phyloP scores from a whole-genome alignment of 441 rosid species.

The Croton laevigatus region DNA sequence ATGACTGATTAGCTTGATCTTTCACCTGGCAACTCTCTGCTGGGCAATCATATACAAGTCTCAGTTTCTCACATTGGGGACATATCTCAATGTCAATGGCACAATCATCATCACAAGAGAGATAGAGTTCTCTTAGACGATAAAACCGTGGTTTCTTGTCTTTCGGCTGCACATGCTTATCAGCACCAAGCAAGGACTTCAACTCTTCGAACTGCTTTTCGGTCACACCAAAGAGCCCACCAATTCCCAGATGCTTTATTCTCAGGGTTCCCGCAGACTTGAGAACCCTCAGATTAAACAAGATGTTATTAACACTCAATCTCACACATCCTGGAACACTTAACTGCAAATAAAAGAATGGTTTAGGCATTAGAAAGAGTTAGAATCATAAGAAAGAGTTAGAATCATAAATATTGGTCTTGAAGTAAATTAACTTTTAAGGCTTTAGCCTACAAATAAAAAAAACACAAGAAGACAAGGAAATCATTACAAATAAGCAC shows the following conservation, averaged over 20 bases:
- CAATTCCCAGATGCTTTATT: constrained; percentile 63
- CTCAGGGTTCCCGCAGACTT: constrained; percentile 50
- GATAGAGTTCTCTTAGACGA: constrained; percentile 30
- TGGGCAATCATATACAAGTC: constrained; percentile 83
- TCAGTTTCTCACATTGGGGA: constrained; percentile 60
- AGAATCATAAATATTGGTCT: too few species aligned
- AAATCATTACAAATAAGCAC: neutral
- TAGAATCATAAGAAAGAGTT: neutral
- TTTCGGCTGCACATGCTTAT: constrained; percentile 14
- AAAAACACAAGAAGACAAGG: neutral
- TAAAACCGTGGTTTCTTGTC: constrained; percentile 31
- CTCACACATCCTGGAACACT: constrained; percentile 77
- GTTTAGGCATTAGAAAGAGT: neutral
- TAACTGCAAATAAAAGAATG: constrained; percentile 44
- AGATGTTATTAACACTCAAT: constrained; percentile 53
- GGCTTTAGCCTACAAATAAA: neutral
- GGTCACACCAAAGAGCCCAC: constrained; percentile 64
- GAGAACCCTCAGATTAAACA: constrained; percentile 50
- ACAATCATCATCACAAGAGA: constrained; percentile 57
- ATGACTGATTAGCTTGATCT: constrained; percentile 33
- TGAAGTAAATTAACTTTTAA: constrained; percentile 11
- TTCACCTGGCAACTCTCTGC: constrained; percentile 62
- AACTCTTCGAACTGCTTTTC: constrained; percentile 57
- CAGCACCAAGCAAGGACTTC: constrained; percentile 47
- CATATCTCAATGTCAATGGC: constrained; percentile 79